Base-by-base conservation (phyloP, 83 land plant species). In the Larix sibirica region DNA sequence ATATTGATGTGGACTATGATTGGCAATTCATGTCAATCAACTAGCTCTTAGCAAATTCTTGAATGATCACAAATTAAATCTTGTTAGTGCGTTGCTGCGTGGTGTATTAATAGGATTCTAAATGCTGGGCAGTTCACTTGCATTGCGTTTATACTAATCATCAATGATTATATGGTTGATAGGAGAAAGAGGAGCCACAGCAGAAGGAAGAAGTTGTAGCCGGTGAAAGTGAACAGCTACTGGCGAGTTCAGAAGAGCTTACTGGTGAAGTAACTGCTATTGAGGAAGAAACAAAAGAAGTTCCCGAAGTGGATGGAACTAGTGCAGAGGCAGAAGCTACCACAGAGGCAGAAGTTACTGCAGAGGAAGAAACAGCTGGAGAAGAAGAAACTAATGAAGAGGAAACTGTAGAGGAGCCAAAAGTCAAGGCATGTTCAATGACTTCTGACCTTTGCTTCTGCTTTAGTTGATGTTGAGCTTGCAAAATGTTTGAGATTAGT, bases 121-220 rank as follows among this genome's bases (percentile, higher is more conserved):
- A 73, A 73, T 38, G 16, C 26, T 9, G 28, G 77, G 24, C 42
- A 40, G 21, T 42, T 10, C 23, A n/a, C 26, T 73, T 44, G 14
- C 14, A 50, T 24, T 73, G 42, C 1, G 36, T 9, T 23, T 42
- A 73, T 73, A 21, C 56, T 73, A 4, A 73, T 44, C 21, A 9
- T 42, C 38, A 40, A 33, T 21, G 3, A 23, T 73, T 44, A 73
- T 73, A 42, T 40, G 42, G 50, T 50, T 50, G 56, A 50, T 10
- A 9, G 18, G 42, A 73, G 77, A 42, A 33, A 50, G 10, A 73
- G 21, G 44, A 73, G 42, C 58, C 40, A 18, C 7, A 73, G 21
- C 56, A 21, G 40, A 73, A 73, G 77, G 77, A 73, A 8, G 56
- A 73, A 73, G 77, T 42, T 73, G 56, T 73, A 73, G 16, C 56